Percentiles rank a stretch among this genome's conserved stretches.
Evolutionary conservation across 2,329 filamentous ascomycete genomes (phyloP).

Genomic region (Sordariomycetes sp.): DNA sequence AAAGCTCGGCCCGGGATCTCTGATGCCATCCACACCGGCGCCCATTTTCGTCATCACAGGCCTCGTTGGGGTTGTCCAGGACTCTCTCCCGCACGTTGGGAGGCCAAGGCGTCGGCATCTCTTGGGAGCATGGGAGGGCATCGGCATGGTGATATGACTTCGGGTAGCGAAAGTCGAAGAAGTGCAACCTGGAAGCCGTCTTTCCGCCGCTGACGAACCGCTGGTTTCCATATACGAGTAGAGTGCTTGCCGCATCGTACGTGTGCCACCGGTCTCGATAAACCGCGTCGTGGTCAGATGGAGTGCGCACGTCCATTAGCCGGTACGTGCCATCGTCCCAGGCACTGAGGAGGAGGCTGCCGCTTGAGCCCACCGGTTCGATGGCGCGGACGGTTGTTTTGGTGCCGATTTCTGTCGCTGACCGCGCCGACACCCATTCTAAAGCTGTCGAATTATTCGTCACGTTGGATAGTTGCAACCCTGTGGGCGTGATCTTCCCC

Average conservation of each 20-base stretch:
- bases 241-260: slow-evolving; percentile 31
- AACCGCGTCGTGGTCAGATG: slow-evolving; percentile 33
- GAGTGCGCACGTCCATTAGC: slow-evolving; percentile 40
- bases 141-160: slow-evolving; percentile 38
- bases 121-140: slow-evolving; percentile 32
- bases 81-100: too few species aligned
- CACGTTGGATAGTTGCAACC: slow-evolving; percentile 25
- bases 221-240: slow-evolving; percentile 40
- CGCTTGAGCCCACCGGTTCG: slow-evolving; percentile 30
- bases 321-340: slow-evolving; percentile 44
- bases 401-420: slow-evolving; percentile 9
- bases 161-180: slow-evolving; percentile 46
- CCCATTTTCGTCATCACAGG: slow-evolving; percentile 25
- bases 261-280: slow-evolving; percentile 46
- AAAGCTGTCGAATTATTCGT: slow-evolving; percentile 7
- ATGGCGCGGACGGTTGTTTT: slow-evolving; percentile 34
- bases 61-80: too few species aligned
- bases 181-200: slow-evolving; percentile 30
- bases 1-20: slow-evolving; percentile 29
- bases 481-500: slow-evolving; percentile 34
- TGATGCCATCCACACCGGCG: slow-evolving; percentile 37
- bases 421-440: background rate
- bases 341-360: slow-evolving; percentile 35
- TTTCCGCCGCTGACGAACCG: slow-evolving; percentile 41
- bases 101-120: slow-evolving; percentile 24